Percentiles rank a stretch among this genome's conserved stretches.
Conservation (phyloP, 2,329 filamentous ascomycete species). For the Botrytis byssoidea region DNA sequence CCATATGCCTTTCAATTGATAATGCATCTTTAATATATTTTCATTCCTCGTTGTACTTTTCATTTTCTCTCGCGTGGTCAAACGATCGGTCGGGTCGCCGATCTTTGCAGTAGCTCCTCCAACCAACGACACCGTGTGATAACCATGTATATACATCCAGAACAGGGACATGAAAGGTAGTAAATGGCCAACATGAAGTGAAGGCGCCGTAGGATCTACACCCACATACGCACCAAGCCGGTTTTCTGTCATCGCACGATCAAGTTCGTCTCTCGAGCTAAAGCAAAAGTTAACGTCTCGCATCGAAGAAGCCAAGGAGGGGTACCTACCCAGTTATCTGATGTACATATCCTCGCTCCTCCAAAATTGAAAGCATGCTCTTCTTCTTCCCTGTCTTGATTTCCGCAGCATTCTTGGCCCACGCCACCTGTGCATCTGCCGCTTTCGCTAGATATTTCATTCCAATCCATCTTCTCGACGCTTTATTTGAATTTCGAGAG, state of each 20-base stretch:
- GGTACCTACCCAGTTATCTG: slow-evolving; percentile 66
- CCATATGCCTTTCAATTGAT: slow-evolving; percentile 72
- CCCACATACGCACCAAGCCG: slow-evolving; percentile 75
- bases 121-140: slow-evolving; percentile 63
- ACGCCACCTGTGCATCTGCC: slow-evolving; percentile 41
- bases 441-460: slow-evolving; percentile 41
- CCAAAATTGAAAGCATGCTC: slow-evolving; percentile 62
- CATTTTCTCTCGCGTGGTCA: slow-evolving; percentile 58
- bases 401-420: slow-evolving; percentile 47
- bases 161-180: slow-evolving; percentile 80
- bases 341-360: slow-evolving; percentile 72
- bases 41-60: slow-evolving; percentile 52
- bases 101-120: slow-evolving; percentile 75
- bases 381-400: slow-evolving; percentile 51
- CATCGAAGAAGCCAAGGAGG: slow-evolving; percentile 5
- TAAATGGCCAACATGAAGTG: slow-evolving; percentile 77
- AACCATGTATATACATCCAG: slow-evolving; percentile 79
- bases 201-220: slow-evolving; percentile 77
- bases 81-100: slow-evolving; percentile 73
- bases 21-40: slow-evolving; percentile 67
- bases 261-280: slow-evolving; percentile 50
- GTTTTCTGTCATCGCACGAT: slow-evolving; percentile 61
- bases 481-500: slow-evolving; percentile 19
- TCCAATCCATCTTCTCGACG: slow-evolving; percentile 33
- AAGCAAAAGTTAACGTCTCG: slow-evolving; percentile 24